These are phyloP conservation scores for Triticum urartu DNA, from an alignment of 176 grass and related monocot species.

Conservation along the genomic window DNA sequence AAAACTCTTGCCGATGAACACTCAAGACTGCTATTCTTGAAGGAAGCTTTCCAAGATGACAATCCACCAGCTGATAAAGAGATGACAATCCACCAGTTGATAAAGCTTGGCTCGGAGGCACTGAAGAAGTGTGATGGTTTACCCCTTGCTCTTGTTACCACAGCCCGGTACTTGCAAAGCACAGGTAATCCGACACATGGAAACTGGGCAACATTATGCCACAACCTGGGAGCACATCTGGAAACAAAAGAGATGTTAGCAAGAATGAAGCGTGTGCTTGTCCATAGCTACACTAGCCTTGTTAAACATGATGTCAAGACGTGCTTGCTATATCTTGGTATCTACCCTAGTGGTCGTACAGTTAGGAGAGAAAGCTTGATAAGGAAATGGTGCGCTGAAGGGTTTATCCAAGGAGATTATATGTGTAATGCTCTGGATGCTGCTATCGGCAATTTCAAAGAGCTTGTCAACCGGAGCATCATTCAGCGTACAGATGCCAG, in stretches of 20 bases:
- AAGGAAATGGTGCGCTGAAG: background rate
- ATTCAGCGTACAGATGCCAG: background rate
- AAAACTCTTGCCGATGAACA: background rate
- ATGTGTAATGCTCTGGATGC: background rate
- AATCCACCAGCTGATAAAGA: too few species aligned
- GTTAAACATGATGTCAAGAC: background rate
- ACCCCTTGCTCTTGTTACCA: background rate
- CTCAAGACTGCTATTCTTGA: rapidly evolving
- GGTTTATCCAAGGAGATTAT: background rate
- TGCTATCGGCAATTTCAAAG: rapidly evolving
- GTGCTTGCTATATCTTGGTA: background rate
- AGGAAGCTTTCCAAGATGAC: background rate
- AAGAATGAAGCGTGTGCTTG: background rate
- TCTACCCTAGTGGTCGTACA: background rate
- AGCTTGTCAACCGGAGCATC: background rate
- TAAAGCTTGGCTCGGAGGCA: background rate
- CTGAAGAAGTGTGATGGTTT: background rate
- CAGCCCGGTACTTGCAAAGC: background rate
- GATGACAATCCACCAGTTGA: background rate
- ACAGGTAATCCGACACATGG: background rate
- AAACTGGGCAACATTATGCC: background rate
- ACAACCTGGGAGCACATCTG: background rate
- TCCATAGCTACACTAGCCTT: background rate
- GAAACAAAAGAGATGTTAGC: background rate
- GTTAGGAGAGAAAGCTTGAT: background rate